Percentiles rank a stretch among this genome's conserved stretches.
phyloP scores from a whole-genome alignment of 768 basidiomycete species.

The Boletellus ananiceps region DNA sequence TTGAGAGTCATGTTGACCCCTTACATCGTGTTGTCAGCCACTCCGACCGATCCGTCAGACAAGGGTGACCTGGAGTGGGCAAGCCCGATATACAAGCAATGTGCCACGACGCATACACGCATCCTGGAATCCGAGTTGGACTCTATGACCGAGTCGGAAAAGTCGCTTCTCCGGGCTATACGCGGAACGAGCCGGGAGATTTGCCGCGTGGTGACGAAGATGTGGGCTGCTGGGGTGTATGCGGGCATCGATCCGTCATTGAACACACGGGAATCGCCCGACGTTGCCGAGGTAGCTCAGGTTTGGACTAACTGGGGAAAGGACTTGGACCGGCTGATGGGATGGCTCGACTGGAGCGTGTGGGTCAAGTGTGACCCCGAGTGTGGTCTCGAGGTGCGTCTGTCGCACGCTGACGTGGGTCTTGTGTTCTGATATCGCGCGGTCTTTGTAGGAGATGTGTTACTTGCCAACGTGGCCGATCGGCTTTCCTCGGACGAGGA shows the following conservation, averaged over 20 bases:
- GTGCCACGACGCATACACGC: background rate
- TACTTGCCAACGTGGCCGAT: background rate
- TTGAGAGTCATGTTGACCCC: background rate
- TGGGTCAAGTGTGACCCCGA: background rate
- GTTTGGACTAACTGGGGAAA: background rate
- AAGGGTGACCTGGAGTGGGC: background rate
- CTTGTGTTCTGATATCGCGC: background rate
- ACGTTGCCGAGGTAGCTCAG: background rate
- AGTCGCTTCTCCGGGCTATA: background rate
- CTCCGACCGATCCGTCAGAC: background rate
- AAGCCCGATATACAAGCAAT: background rate
- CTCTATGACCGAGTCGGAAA: background rate
- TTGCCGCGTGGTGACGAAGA: background rate
- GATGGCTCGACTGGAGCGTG: background rate
- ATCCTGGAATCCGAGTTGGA: background rate
- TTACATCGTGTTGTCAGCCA: background rate
- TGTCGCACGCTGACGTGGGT: no score
- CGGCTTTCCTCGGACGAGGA: background rate
- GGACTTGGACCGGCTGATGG: background rate
- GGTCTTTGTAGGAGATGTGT: background rate
- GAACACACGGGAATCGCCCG: background rate
- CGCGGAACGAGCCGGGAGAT: background rate
- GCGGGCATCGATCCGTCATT: background rate
- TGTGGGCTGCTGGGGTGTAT: background rate
- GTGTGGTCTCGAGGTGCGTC: background rate